Evolutionary conservation across 2,329 filamentous ascomycete genomes (phyloP).

Genomic region (Apiospora phragmitis): DNA sequence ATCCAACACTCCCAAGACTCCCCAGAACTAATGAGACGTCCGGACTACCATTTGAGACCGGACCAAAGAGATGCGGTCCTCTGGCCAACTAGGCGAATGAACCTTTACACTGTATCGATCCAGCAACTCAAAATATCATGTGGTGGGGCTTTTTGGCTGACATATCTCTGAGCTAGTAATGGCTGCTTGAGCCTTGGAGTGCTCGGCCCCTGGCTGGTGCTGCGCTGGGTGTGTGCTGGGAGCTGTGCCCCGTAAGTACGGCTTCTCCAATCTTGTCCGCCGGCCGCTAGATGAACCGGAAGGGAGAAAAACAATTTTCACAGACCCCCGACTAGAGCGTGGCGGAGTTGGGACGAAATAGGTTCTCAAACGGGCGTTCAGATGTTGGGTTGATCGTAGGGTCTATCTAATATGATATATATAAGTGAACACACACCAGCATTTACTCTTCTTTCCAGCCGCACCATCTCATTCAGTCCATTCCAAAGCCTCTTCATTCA

Average conservation of each 20-base stretch:
- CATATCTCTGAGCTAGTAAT: neutral
- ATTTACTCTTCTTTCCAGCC: neutral
- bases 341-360: neutral
- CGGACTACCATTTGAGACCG: neutral
- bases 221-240: neutral
- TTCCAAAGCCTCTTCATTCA: neutral
- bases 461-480: neutral
- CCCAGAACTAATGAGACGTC: neutral
- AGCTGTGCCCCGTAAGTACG: neutral
- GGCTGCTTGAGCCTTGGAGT: neutral
- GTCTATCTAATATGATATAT: slow-evolving; percentile 1
- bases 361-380: neutral
- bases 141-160: neutral
- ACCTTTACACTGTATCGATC: neutral
- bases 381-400: neutral
- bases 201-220: neutral
- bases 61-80: neutral
- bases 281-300: slow-evolving; percentile 2
- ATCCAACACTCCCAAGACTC: neutral
- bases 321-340: neutral
- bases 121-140: neutral
- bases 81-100: neutral
- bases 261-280: slow-evolving; percentile 12
- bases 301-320: neutral
- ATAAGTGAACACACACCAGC: neutral